Base-by-base conservation (phyloP, 208 protist species). In the Wallacemonas sp. region DNA sequence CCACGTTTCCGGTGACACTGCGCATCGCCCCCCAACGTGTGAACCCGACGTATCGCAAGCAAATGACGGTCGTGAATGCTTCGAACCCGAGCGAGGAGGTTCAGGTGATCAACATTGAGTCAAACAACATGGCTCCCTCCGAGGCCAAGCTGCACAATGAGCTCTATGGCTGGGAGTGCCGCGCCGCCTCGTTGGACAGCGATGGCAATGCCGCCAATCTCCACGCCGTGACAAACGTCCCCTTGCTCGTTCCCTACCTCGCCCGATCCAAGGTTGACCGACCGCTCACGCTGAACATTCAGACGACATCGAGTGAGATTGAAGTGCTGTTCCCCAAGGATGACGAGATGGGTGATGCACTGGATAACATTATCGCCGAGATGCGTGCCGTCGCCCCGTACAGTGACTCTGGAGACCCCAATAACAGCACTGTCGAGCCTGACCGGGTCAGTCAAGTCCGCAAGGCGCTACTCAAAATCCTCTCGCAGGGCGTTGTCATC, bases 111-210 rank as follows among this genome's bases (percentile, higher is more conserved):
- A 95, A 88, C 36, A 92, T 95, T 33, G 86, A 95, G 60, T 78
- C 90, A 9, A 95, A 95, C 77, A 95, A 95, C 62, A 89, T 93
- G 83, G 77, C 87, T 2, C 90, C 84, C 2, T 61, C 83, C 1
- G 90, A 95, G 46, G 78, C 87, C 11, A 93, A 92, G 52, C 39
- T 92, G 36, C 90, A 95, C 49, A 82, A 95, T 68, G 85, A 88
- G 63, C 65, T 95, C 23, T 95, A 95, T 61, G 78, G 83, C 1
- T 95, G 90, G 80, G 80, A 87, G 24, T 79, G 74, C 38, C 72
- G 80, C 39, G 39, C 74, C 21, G 26, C 30, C 8, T 26, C 49
- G 4, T 36, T 14, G 16, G 61, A 65, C 36, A 49, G 39, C 32
- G 65, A 68, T 23, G 61, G 32, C 26, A 58, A 58, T 36, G 36